Conservation (phyloP, 139 green algal species). For the Auxenochlorella pyrenoidosa region DNA sequence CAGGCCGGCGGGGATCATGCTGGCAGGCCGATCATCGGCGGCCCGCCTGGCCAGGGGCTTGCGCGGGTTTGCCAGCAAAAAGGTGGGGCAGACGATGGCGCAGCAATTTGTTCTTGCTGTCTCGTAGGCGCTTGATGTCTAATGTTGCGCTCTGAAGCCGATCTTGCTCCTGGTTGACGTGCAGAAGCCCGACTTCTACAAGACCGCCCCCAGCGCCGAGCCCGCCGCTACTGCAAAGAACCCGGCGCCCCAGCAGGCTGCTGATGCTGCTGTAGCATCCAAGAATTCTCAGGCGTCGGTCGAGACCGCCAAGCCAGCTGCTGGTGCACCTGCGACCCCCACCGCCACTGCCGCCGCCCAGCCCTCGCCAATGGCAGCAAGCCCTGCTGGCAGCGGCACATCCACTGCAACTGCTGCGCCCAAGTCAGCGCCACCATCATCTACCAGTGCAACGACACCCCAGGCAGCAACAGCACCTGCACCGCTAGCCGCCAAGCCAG, state of each 20-base stretch:
- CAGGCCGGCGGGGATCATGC: not conserved
- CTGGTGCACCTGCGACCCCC: not conserved
- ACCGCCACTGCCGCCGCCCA: not conserved
- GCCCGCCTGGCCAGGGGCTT: not conserved
- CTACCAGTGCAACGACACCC: not conserved
- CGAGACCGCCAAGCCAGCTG: not conserved
- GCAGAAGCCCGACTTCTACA: constrained; percentile 32
- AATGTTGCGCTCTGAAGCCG: too few relatives aligned
- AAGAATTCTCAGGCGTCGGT: not conserved
- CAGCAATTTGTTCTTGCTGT: not conserved
- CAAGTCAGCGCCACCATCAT: not conserved
- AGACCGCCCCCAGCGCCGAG: not conserved
- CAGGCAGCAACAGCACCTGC: too few relatives aligned
- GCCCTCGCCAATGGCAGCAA: not conserved
- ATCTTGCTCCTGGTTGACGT: not conserved
- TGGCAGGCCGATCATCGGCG: not conserved
- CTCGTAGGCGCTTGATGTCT: not conserved
- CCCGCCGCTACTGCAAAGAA: not conserved
- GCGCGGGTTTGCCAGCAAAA: not conserved
- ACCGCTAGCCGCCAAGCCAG: not conserved
- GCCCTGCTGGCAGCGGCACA: not conserved
- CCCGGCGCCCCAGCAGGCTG: not conserved
- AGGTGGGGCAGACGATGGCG: not conserved
- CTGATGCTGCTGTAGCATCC: not conserved
- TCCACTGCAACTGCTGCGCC: not conserved